phyloP scores from a whole-genome alignment of 2,329 filamentous ascomycete genomes.

The Trichoderma breve region DNA sequence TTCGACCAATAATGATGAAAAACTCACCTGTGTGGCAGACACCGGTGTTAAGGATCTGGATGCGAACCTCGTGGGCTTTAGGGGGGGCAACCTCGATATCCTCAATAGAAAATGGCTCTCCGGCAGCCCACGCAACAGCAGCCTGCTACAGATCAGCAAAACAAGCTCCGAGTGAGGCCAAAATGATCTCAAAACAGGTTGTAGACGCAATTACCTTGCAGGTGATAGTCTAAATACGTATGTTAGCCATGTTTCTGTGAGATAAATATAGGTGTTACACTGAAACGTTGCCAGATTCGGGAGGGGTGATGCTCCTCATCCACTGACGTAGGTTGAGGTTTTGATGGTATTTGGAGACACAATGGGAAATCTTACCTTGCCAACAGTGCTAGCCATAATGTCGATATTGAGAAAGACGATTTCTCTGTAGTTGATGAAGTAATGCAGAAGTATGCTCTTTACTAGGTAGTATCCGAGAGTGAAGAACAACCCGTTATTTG shows the following conservation, averaged over 20 bases:
- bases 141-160: background rate
- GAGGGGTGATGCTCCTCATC: background rate
- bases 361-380: background rate
- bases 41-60: background rate
- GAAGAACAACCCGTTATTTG: background rate
- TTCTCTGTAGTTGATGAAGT: background rate
- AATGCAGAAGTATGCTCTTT: background rate
- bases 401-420: background rate
- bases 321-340: background rate
- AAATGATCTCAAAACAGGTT: background rate
- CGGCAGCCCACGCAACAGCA: background rate
- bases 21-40: background rate
- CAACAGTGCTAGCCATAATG: background rate
- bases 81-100: background rate
- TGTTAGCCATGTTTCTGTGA: background rate
- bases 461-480: background rate
- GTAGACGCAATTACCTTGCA: background rate
- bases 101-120: background rate
- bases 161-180: background rate
- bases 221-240: background rate
- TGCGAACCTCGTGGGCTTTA: background rate
- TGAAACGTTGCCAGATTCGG: background rate
- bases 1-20: background rate
- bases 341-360: background rate
- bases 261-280: background rate